Evolutionary conservation across 1,284 basidiomycete genomes (phyloP).

Genomic region (Irpex sp.): DNA sequence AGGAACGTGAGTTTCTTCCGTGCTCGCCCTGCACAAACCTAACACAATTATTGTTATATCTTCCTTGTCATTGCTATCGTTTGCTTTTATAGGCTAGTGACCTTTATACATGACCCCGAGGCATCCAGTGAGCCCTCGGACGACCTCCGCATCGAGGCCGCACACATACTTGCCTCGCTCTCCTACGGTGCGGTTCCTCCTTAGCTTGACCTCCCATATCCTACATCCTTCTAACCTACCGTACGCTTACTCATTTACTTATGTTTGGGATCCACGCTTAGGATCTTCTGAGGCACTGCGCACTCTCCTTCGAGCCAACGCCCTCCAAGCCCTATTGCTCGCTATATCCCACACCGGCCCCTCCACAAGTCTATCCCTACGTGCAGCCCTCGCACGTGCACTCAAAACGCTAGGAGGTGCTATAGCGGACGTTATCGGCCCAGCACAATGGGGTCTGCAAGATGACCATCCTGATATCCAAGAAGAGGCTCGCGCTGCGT

Average conservation of each 20-base stretch:
- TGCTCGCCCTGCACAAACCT: neutral
- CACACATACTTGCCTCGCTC: constrained; percentile 67
- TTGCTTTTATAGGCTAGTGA: constrained; percentile 41
- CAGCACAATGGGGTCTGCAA: constrained; percentile 58
- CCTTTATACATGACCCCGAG: constrained; percentile 42
- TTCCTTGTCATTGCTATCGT: neutral
- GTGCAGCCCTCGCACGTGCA: constrained; percentile 54
- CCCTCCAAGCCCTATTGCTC: constrained; percentile 50
- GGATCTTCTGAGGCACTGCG: constrained; percentile 57
- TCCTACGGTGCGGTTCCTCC: constrained; percentile 45
- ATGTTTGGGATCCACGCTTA: constrained; percentile 15
- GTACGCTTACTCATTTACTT: no score
- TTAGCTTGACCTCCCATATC: no score
- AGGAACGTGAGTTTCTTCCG: constrained; percentile 36
- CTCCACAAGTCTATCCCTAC: constrained; percentile 36
- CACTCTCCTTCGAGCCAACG: constrained; percentile 49
- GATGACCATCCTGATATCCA: constrained; percentile 38
- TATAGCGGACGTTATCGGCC: constrained; percentile 58
- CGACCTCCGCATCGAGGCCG: constrained; percentile 61
- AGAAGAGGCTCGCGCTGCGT: constrained; percentile 47
- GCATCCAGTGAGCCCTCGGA: constrained; percentile 35
- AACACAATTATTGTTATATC: neutral
- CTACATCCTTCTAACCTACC: no score
- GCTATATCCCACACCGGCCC: constrained; percentile 43
- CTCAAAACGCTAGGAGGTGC: constrained; percentile 51